A percentile compares a stretch with the other conserved stretches of the same genome.
Evolutionary conservation across 768 basidiomycete genomes (phyloP).

Genomic region (Xanthoconium stramineum): DNA sequence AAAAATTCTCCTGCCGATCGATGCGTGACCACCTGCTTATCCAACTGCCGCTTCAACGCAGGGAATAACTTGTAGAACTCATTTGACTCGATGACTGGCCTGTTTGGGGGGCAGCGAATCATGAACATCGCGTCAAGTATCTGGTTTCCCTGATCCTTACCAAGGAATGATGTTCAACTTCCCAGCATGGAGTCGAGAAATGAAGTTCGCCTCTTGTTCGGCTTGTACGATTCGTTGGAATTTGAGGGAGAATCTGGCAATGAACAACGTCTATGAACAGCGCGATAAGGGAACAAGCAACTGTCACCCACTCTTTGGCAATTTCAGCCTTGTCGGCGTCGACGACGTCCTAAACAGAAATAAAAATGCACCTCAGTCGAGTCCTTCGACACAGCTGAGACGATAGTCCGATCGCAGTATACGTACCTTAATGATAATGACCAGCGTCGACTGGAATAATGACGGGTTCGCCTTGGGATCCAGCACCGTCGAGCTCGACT

Average conservation of each 20-base stretch:
- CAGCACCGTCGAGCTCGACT: slow-evolving; percentile 52
- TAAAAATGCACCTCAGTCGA: not conserved
- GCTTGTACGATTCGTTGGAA: slow-evolving; percentile 61
- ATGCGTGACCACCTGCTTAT: slow-evolving; percentile 49
- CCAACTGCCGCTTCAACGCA: slow-evolving; percentile 43
- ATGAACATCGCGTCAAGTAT: not conserved
- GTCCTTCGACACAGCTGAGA: not conserved
- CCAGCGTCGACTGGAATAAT: slow-evolving; percentile 55
- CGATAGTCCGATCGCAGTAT: slow-evolving; percentile 8
- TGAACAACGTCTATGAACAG: not conserved
- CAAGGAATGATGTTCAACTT: slow-evolving; percentile 58
- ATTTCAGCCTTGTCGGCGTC: slow-evolving; percentile 64
- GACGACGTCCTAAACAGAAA: slow-evolving; percentile 50
- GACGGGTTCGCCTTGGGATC: slow-evolving; percentile 57
- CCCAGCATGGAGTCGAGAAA: slow-evolving; percentile 55
- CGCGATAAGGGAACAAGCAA: not conserved
- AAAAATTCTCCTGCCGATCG: slow-evolving; percentile 52
- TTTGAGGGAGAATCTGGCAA: slow-evolving; percentile 49
- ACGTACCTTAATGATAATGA: slow-evolving; percentile 69
- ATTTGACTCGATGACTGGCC: too few relatives aligned
- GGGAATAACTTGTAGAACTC: slow-evolving; percentile 57
- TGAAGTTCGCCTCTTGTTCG: slow-evolving; percentile 61
- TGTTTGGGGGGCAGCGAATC: not conserved
- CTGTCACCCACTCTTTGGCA: slow-evolving; percentile 56
- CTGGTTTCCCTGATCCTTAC: slow-evolving; percentile 18